Base-by-base conservation (phyloP, 139 green algal genomes). In the Tetradesmus obliquus region DNA sequence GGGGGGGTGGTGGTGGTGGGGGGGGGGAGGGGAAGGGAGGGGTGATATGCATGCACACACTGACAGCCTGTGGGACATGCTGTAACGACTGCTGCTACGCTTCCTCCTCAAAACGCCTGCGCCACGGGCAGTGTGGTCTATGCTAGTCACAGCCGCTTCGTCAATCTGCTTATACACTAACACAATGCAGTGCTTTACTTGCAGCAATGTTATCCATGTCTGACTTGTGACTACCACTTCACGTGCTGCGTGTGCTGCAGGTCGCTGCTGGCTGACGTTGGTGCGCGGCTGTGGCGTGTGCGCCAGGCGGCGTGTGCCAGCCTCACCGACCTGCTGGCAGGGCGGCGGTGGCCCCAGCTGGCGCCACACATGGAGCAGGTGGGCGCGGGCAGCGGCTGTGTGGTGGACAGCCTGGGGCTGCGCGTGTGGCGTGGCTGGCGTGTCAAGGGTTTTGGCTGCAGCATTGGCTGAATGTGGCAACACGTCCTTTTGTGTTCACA, bases 391-490 rank as follows among this genome's bases (percentile, higher is more conserved):
- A 15, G 3, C 82, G 62, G 86, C 87, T 20, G 85, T 17, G 86
- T 85, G 81, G 83, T 98, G 72, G 71, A 72, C 66, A 96, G 99
- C 91, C 95, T 97, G 87, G 96, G 95, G 8, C 95, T 93, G 15
- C 92, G 96, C 8, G 90, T 97, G 94, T 99, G 98, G 98, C 96
- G 98, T 53, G 95, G 95, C 53, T 92, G 98, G 3, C 97, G 99
- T 95, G 94, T 96, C 15, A 91, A 95, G 1, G 95, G 91, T 45
- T 45, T 45, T 12, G 79, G 13, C 2, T 84, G 20, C 72, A 1
- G 80, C 80, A 86, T 57, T 60, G 10, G 32, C 15, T 57, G 80
- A 12, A n/a, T 60, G 5, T 81, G 10, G 72, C 24, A 84, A 17
- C 72, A 3, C 20, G 22, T 7, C 22, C n/a, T 9, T 32, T 32